Evolutionary conservation across 768 basidiomycete genomes (phyloP), one percentile per base, ranked within the genome.

Genomic region (Rubroboletus satanas): DNA sequence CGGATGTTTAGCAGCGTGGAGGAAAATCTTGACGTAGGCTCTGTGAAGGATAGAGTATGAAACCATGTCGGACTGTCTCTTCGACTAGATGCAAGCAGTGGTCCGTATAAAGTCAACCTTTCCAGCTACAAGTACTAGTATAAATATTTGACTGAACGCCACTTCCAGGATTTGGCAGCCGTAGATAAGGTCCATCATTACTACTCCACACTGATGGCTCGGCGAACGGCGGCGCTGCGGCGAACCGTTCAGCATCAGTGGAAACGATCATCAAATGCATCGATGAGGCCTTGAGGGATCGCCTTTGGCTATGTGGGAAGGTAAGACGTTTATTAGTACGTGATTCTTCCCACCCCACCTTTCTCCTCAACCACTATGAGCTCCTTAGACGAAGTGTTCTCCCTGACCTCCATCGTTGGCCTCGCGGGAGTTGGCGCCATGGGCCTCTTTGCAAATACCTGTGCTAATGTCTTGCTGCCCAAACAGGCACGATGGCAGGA

Each of bases 1-100:
- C 1, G 91, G 89, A 65, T 90, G 82, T 65, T 89, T 90, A 41
- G 88, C 85, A 7, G 87, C 84, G 69, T 93, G 91, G 23, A 91
- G 80, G 68, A 86, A 81, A 14, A 89, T 71, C 62, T 91, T 89
- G 63, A 83, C 72, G 60, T 90, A 92, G 17, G 88, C 87, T 57
- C 77, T 75, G 48, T 81, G 71, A 6, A 77, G 75, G 62, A 91
- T 61, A 15, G 75, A 77, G 71, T 88, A 87, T 5, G 67, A 66
- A 23, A 60, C 62, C 74, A 74, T 74, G 26, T 26, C 26, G 26
- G 29, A 10, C 17, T 35, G 2, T 17, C 29, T 9, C 38, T 32
- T 17, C 37, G 37, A 21, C 5, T 21, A 12, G 11, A 39, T 21
- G n/a, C 21, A 26, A 26, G 26, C 26, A 26, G 26, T 26, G 26